Evolutionary conservation across 1,284 basidiomycete genomes (phyloP).

Genomic region (Malassezia obtusa): DNA sequence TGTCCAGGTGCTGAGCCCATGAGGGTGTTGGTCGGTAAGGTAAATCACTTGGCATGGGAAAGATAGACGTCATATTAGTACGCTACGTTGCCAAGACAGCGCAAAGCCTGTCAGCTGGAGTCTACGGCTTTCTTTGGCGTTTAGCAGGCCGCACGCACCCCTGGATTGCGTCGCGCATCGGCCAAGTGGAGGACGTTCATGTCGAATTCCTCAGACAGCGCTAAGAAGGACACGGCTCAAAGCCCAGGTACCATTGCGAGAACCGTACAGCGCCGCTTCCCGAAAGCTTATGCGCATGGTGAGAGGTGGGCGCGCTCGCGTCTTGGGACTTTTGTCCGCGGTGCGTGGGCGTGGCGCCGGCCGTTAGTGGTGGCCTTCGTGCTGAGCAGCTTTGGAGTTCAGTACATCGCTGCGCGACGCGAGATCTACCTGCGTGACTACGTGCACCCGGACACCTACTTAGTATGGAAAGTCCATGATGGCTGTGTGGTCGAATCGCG

Average conservation of each 20-base stretch:
- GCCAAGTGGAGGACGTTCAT: not conserved
- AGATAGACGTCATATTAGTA: too few species aligned
- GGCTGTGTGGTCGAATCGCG: conserved; percentile 42
- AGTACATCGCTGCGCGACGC: not conserved
- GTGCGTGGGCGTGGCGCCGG: conserved; percentile 2
- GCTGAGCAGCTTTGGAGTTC: not conserved
- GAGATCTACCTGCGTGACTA: conserved; percentile 11
- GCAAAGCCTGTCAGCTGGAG: too few species aligned
- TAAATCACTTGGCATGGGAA: too few species aligned
- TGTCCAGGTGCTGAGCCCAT: too few species aligned
- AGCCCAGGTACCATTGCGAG: not conserved
- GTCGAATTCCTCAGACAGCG: not conserved
- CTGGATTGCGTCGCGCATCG: too few species aligned
- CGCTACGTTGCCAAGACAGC: too few species aligned
- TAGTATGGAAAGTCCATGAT: conserved; percentile 45
- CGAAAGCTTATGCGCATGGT: not conserved
- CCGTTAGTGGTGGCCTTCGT: not conserved
- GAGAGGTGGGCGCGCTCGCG: not conserved
- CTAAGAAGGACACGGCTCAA: not conserved
- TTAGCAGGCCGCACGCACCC: too few species aligned
- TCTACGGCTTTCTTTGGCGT: too few species aligned
- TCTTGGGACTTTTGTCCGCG: not conserved
- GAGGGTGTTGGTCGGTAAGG: too few species aligned
- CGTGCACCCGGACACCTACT: conserved; percentile 36
- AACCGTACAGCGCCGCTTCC: not conserved